A percentile compares a stretch with the other conserved stretches of the same genome.
Conservation (phyloP, 2,329 filamentous ascomycete genomes). For the Stemphylium lycopersici region DNA sequence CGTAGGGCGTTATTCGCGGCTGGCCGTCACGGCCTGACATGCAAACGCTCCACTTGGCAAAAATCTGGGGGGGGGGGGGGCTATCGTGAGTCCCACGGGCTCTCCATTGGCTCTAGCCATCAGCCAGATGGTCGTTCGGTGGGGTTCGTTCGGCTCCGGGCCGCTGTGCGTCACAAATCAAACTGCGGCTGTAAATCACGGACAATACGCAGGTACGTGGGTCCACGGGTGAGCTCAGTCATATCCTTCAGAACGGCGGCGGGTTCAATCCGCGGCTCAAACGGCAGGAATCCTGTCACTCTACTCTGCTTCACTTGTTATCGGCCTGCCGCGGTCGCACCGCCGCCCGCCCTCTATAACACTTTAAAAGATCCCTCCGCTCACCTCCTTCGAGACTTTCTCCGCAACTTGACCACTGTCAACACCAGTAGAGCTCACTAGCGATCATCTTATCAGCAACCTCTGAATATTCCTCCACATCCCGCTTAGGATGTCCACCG, state of each 20-base stretch:
- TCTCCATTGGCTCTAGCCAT: slow-evolving; percentile 7
- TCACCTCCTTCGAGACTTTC: slow-evolving; percentile 36
- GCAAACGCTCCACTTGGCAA: slow-evolving; percentile 22
- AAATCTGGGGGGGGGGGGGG: slow-evolving; percentile 6
- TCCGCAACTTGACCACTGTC: slow-evolving; percentile 5
- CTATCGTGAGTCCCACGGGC: slow-evolving; percentile 9
- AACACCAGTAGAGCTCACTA: neutral
- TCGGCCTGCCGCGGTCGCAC: slow-evolving; percentile 5
- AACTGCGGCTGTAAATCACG: slow-evolving; percentile 18
- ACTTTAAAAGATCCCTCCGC: slow-evolving; percentile 27
- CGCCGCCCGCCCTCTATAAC: slow-evolving; percentile 1
- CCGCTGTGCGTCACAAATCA: slow-evolving; percentile 12
- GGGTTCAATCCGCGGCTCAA: slow-evolving; percentile 26
- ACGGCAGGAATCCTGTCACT: slow-evolving; percentile 23
- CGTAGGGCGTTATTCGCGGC: slow-evolving; percentile 1
- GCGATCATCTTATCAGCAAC: neutral
- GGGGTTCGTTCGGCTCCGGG: slow-evolving; percentile 13
- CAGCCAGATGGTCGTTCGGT: slow-evolving; percentile 10
- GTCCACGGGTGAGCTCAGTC: slow-evolving; percentile 8
- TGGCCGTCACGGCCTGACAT: slow-evolving; percentile 6
- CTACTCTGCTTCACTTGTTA: slow-evolving; percentile 26
- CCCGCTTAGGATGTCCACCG: slow-evolving; percentile 13
- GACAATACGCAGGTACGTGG: slow-evolving; percentile 13
- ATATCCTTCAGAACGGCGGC: slow-evolving; percentile 9
- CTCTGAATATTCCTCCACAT: neutral